Evolutionary conservation across 2,329 filamentous ascomycete species (phyloP), one percentile per base, ranked within the genome.

Genomic region (Cylindrodendrum hubeiense): DNA sequence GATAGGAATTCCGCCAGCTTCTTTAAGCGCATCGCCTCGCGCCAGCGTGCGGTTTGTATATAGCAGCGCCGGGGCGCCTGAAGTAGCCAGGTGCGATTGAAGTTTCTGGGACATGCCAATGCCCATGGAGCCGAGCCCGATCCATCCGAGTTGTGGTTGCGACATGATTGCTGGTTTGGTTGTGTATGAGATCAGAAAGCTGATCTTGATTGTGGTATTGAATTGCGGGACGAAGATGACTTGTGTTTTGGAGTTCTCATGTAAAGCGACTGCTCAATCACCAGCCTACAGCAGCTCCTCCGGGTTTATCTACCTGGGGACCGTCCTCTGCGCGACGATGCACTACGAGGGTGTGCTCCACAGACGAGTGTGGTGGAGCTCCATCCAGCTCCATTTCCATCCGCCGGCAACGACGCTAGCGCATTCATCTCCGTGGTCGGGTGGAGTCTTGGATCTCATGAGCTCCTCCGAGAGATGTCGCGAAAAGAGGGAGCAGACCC

Each of bases 81-180:
- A 77, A 34, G 74, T 55, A 12, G 71, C 74, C 1, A 82, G 72
- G 60, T 82, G 79, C 21, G 75, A 76, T 72, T 82, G 80, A 8
- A 82, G 75, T 59, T 82, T 82, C 49, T 72, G 75, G 59, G 81
- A 80, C 81, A 82, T 82, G 67, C 78, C 79, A 17, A 80, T 78
- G 65, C 81, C 81, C 80, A 82, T 82, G 34, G 80, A 82, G 41
- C 80, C 81, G 54, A 82, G 79, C 65, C 81, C 81, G n/a, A 66
- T 55, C 63, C 55, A 66, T 17, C 55, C 54, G 43, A 59, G 39
- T 22, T 58, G 55, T 21, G 55, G 24, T 39, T 57, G 53, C 17
- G 53, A 17, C 60, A 63, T 63, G 17, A 10, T 60, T 46, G 41
- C 56, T 3, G 7, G 10, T 19, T 17, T 39, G 37, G 17, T 39